Conservation (phyloP, 139 green algal species). For the Medakamo hakoo region DNA sequence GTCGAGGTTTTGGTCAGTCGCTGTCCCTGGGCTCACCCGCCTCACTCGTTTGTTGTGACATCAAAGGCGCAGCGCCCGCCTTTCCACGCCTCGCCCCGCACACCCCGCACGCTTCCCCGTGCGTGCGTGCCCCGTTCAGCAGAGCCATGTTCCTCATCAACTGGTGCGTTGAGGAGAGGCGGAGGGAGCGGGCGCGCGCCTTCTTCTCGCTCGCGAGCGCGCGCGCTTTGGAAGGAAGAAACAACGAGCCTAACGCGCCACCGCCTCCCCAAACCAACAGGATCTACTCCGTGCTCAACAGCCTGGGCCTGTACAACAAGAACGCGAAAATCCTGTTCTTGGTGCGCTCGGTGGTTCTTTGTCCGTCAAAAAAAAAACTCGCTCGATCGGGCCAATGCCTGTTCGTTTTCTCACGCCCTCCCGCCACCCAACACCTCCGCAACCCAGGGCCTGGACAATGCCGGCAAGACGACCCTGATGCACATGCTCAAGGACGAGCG, state of each 20-base stretch:
- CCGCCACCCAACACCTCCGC: neutral
- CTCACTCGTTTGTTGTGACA: too few species aligned
- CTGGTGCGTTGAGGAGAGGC: constrained; percentile 5
- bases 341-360: constrained; percentile 17
- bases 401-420: neutral
- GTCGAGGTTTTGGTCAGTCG: too few species aligned
- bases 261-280: constrained; percentile 14
- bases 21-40: too few species aligned
- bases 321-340: constrained; percentile 99
- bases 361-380: neutral
- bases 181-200: too few species aligned
- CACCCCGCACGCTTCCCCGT: too few species aligned
- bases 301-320: constrained; percentile 92
- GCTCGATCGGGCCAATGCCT: too few species aligned
- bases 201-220: neutral
- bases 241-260: neutral
- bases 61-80: too few species aligned
- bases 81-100: too few species aligned
- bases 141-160: constrained; percentile 30
- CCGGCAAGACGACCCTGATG: constrained; percentile 98
- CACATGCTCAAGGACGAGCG: constrained; percentile 99
- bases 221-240: neutral
- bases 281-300: constrained; percentile 87
- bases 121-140: too few species aligned
- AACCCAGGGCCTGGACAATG: constrained; percentile 88